Evolutionary conservation across 768 basidiomycete species (phyloP).

Genomic region (Pulveroboletus frians): DNA sequence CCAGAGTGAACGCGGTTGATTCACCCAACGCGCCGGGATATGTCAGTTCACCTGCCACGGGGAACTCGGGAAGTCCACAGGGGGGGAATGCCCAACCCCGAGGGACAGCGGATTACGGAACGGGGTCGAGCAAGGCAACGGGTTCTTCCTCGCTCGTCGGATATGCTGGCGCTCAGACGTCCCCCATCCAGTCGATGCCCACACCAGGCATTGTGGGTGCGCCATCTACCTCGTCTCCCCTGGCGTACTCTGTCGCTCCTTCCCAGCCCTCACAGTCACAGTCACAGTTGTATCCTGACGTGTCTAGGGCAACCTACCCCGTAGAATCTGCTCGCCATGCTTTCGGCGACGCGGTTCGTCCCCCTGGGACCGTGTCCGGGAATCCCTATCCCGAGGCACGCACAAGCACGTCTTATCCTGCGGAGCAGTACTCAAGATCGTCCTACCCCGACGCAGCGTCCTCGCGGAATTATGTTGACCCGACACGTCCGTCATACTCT

Average conservation of each 20-base stretch:
- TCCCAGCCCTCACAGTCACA: conserved; percentile 22
- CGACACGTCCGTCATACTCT: conserved; percentile 21
- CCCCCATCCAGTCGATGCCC: conserved; percentile 23
- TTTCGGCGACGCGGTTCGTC: conserved; percentile 20
- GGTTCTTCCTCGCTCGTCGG: conserved; percentile 23
- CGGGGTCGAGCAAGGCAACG: conserved; percentile 16
- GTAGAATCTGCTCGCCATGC: conserved; percentile 20
- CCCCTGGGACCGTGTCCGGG: conserved; percentile 13
- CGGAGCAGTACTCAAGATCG: conserved; percentile 22
- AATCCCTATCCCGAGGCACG: conserved; percentile 30
- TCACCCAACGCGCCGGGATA: conserved; percentile 45
- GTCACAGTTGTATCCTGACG: conserved; percentile 24
- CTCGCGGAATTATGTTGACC: conserved; percentile 22
- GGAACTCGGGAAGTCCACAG: conserved; percentile 53
- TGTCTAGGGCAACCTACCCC: conserved; percentile 18
- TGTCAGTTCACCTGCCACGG: conserved; percentile 52
- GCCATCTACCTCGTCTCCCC: conserved; percentile 21
- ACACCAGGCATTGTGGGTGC: conserved; percentile 15
- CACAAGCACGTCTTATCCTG: conserved; percentile 16
- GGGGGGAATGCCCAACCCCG: conserved; percentile 20
- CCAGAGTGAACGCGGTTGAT: conserved; percentile 40
- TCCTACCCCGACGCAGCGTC: conserved; percentile 23
- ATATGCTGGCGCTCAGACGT: conserved; percentile 17
- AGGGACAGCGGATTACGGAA: conserved; percentile 25
- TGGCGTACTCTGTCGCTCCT: conserved; percentile 19